phyloP scores from a whole-genome alignment of 2,329 filamentous ascomycete genomes.

The Pseudogymnoascus sp. region DNA sequence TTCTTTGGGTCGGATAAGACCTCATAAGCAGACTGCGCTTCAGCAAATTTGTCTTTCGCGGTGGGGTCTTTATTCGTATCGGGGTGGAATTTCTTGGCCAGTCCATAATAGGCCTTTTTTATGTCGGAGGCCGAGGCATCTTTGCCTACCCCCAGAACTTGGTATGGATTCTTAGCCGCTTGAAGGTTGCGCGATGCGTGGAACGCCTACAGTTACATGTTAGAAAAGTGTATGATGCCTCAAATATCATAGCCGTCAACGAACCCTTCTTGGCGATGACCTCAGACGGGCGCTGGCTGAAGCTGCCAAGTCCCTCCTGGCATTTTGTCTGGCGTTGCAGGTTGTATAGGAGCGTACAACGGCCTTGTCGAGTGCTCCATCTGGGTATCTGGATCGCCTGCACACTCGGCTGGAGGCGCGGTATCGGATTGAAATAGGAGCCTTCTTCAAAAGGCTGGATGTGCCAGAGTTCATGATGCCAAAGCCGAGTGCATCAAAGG shows the following conservation, averaged over 20 bases:
- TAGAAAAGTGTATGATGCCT: neutral
- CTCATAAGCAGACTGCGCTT: conserved; percentile 91
- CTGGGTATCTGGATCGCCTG: neutral
- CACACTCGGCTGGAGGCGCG: neutral
- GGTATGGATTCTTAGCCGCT: conserved; percentile 69
- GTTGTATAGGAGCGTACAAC: neutral
- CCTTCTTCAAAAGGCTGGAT: conserved; percentile 26
- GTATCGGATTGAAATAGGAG: conserved; percentile 18
- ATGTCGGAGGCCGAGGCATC: conserved; percentile 77
- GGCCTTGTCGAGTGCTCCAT: neutral
- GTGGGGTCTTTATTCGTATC: conserved; percentile 92
- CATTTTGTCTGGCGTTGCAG: neutral
- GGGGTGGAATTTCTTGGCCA: conserved; percentile 96
- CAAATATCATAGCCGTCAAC: conserved; percentile 9
- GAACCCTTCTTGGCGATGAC: conserved; percentile 21
- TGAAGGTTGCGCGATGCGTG: conserved; percentile 24
- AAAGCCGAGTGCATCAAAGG: conserved; percentile 16
- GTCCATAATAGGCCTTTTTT: conserved; percentile 95
- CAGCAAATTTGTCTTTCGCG: conserved; percentile 92
- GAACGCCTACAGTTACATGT: conserved; percentile 21
- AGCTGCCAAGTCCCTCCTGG: conserved; percentile 16
- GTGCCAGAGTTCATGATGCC: conserved; percentile 26
- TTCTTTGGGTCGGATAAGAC: conserved; percentile 88
- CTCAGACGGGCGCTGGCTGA: conserved; percentile 16
- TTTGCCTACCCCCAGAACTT: conserved; percentile 75